Evolutionary conservation across 176 grass and related monocot genomes (phyloP), one percentile per base, ranked within the genome.

Genomic region (Musa troglodytarum): DNA sequence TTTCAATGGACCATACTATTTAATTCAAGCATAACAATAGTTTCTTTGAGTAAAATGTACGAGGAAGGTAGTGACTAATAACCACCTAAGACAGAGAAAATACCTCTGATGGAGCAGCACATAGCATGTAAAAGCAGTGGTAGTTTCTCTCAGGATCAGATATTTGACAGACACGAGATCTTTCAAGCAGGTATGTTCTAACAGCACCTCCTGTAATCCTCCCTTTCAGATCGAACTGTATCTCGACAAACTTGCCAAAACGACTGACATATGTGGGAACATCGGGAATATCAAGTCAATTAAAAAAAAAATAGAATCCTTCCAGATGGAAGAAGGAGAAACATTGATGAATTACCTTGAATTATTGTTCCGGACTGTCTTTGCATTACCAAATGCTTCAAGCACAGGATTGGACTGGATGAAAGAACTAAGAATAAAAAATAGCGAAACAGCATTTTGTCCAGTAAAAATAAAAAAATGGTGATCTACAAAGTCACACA

Each of bases 61-160:
- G 3, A 43, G 34, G 3, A 43, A 43, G 34, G 34, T 43, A 43
- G 50, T 11, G 21, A 54, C 3, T 25, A 7, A 54, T 1, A 73
- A 28, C 22, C 20, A 55, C 71, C 52, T 69, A 69, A 54, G 17
- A 43, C 54, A 52, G 11, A 73, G n/a, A 73, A 73, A 71, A 80
- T 77, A 97, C 93, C 93, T 97, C 93, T 63, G 90, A 74, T 63
- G 93, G 88, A 54, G 85, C 86, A 68, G 93, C 83, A 79, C 93
- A 97, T 87, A 97, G 78, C 90, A 97, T 92, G 83, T 97, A 97
- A 88, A 97, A 97, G 82, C 90, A 92, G 80, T 97, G 93, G 75
- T 97, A 97, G 69, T 97, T 97, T 82, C 93, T 92, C 79, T 97
- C 93, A 22, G 93, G 88, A 29, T 90, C 83, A 59, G 90, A 92